A percentile compares a stretch with the other conserved stretches of the same genome.
phyloP scores from a whole-genome alignment of 225 moss, liverwort and hornwort species.

The Straminergon stramineum region DNA sequence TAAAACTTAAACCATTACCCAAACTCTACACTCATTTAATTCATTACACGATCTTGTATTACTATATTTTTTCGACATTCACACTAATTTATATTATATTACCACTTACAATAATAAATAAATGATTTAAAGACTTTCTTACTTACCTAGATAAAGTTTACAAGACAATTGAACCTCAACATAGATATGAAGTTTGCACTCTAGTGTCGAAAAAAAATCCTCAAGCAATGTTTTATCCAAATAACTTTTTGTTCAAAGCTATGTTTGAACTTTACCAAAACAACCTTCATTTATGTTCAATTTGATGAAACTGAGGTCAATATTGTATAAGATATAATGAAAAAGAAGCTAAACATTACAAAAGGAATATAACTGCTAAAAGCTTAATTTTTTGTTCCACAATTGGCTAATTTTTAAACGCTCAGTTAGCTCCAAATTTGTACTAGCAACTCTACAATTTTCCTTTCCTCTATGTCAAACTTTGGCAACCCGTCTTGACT shows the following conservation, averaged over 20 bases:
- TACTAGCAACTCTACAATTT: background rate
- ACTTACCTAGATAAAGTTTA: background rate
- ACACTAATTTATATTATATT: background rate
- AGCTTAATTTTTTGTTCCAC: accelerated
- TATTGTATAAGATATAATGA: too few species aligned
- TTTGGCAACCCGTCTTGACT: background rate
- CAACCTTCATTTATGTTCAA: background rate
- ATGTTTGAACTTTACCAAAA: background rate
- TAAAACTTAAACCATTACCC: background rate
- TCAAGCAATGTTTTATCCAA: too few species aligned
- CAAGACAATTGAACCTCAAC: background rate
- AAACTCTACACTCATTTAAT: too few species aligned
- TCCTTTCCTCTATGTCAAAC: too few species aligned
- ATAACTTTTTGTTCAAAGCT: background rate
- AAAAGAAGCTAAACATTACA: too few species aligned
- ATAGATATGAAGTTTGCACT: background rate
- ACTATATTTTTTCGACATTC: background rate
- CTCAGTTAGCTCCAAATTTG: background rate
- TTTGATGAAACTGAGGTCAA: background rate
- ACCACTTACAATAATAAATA: too few species aligned
- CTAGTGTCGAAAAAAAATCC: background rate
- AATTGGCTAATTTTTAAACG: accelerated
- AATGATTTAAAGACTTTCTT: background rate
- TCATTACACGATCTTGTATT: background rate
- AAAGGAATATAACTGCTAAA: background rate